These are phyloP conservation scores for Ustanciosporium gigantosporum DNA, from an alignment of 1,284 basidiomycete genomes.

Conservation along the genomic window DNA sequence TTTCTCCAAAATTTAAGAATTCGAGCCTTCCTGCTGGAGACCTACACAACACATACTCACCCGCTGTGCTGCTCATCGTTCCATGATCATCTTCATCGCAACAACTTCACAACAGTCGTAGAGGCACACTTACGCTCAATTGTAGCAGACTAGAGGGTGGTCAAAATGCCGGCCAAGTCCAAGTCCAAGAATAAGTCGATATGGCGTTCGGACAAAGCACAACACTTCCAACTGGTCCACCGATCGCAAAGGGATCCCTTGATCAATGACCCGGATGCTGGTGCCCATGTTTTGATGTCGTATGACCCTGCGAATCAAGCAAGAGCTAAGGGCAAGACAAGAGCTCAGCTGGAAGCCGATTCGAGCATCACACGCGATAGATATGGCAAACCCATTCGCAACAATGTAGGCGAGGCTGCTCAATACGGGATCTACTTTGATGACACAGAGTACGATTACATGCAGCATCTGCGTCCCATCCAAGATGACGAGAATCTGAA, in stretches of 20 bases:
- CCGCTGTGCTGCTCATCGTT: too few species aligned
- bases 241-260: conserved; percentile 93
- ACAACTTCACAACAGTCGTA: too few species aligned
- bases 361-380: conserved; percentile 68
- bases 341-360: conserved; percentile 71
- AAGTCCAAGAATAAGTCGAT: conserved; percentile 67
- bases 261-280: conserved; percentile 88
- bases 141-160: too few species aligned
- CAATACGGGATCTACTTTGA: conserved; percentile 92
- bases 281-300: conserved; percentile 82
- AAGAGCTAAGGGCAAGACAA: conserved; percentile 71
- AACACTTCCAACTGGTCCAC: conserved; percentile 96
- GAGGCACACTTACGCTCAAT: too few species aligned
- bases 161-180: conserved; percentile 52
- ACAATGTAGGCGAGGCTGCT: conserved; percentile 78
- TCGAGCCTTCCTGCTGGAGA: too few species aligned
- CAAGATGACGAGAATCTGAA: conserved; percentile 47
- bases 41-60: too few species aligned
- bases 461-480: conserved; percentile 77
- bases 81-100: too few species aligned
- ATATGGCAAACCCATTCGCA: conserved; percentile 23
- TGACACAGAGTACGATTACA: conserved; percentile 98
- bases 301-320: conserved; percentile 67
- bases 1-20: too few species aligned
- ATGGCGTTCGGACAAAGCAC: conserved; percentile 82